These are phyloP conservation scores for Rhytidhysteron rufulum DNA, from an alignment of 2,329 filamentous ascomycete genomes.

Conservation along the genomic window DNA sequence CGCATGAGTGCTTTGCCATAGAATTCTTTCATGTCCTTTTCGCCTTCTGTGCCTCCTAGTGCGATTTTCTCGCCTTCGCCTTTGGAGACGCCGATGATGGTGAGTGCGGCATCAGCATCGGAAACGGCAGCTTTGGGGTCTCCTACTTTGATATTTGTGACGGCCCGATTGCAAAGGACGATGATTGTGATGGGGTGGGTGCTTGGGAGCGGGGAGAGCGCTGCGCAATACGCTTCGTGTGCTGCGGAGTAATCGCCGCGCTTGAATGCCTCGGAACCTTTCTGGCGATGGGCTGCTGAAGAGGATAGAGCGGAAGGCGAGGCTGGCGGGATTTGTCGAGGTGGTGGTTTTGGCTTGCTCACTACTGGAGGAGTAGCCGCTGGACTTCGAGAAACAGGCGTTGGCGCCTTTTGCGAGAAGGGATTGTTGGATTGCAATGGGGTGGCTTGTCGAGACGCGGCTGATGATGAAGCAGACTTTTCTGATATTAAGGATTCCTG, in stretches of 20 bases:
- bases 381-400: constrained; percentile 29
- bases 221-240: constrained; percentile 75
- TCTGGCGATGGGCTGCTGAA: constrained; percentile 73
- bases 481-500: constrained; percentile 58
- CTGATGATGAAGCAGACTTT: constrained; percentile 18
- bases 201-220: constrained; percentile 69
- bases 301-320: constrained; percentile 66
- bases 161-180: constrained; percentile 84
- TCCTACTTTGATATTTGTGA: constrained; percentile 87
- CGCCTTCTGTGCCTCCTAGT: constrained; percentile 54
- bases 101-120: constrained; percentile 78
- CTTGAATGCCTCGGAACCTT: constrained; percentile 87
- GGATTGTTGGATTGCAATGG: constrained; percentile 37
- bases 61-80: constrained; percentile 79
- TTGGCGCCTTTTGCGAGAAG: constrained; percentile 28
- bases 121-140: constrained; percentile 82
- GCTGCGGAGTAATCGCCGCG: constrained; percentile 87
- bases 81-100: constrained; percentile 71
- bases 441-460: constrained; percentile 26
- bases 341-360: constrained; percentile 45
- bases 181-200: constrained; percentile 81
- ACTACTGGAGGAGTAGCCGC: constrained; percentile 39
- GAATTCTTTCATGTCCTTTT: constrained; percentile 86
- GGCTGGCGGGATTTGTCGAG: constrained; percentile 62
- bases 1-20: constrained; percentile 91